Percentiles rank a stretch among this genome's conserved stretches.
These are phyloP conservation scores for Amaranthus palmeri DNA, from an alignment of 148 eudicot genomes.

Conservation along the genomic window DNA sequence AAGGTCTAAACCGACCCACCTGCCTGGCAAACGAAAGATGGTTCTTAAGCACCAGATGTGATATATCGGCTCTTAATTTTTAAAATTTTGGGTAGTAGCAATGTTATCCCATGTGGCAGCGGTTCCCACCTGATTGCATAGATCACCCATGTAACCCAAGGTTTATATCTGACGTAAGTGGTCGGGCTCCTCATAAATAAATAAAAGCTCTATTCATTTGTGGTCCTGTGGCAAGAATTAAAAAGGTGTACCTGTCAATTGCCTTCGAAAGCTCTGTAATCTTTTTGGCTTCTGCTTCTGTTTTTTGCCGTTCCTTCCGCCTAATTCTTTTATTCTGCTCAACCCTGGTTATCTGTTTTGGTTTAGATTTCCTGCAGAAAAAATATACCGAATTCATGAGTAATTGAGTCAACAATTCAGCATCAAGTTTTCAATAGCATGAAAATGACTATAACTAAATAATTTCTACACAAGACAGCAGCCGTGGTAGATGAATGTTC, in stretches of 20 bases:
- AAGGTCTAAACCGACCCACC: too few species aligned
- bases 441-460: not conserved
- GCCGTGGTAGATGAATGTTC: not conserved
- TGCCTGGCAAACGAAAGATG: too few species aligned
- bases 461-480: not conserved
- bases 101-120: too few species aligned
- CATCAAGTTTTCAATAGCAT: not conserved
- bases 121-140: too few species aligned
- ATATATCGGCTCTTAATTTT: too few species aligned
- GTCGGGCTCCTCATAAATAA: too few species aligned
- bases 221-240: not conserved
- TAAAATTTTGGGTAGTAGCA: too few species aligned
- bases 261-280: conserved; percentile 55
- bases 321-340: conserved; percentile 61
- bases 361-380: conserved; percentile 45
- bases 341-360: conserved; percentile 67
- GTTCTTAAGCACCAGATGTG: too few species aligned
- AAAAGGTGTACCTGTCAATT: conserved; percentile 56
- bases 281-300: conserved; percentile 57
- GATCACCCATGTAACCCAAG: too few species aligned
- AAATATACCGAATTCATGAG: not conserved
- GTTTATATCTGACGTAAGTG: too few species aligned
- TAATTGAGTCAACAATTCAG: not conserved
- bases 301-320: conserved; percentile 52
- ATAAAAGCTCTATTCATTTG: too few species aligned